These are phyloP conservation scores for Irpex rosettiformis DNA, from an alignment of 1,284 basidiomycete genomes.

Conservation along the genomic window DNA sequence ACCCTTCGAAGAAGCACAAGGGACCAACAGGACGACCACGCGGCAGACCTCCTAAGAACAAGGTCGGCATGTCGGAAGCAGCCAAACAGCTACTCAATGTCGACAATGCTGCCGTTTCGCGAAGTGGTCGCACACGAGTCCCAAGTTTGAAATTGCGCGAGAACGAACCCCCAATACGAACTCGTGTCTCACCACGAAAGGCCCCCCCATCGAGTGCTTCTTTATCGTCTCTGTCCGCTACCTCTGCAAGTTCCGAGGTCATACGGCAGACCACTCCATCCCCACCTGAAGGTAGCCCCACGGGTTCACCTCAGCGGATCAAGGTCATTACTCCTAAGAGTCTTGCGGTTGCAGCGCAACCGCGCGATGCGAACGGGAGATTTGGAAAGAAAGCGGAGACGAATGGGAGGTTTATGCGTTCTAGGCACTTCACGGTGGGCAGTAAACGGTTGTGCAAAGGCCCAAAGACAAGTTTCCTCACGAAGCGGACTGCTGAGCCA, in stretches of 20 bases:
- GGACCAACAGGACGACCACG: constrained; percentile 16
- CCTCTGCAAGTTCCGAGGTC: constrained; percentile 1
- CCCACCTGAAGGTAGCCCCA: constrained; percentile 1
- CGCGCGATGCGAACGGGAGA: constrained; percentile 44
- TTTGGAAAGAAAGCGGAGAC: constrained; percentile 48
- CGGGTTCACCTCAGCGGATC: constrained; percentile 7
- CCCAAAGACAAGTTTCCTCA: constrained; percentile 2
- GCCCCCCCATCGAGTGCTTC: constrained; percentile 2
- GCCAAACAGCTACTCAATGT: constrained; percentile 16
- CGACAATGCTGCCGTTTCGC: constrained; percentile 19
- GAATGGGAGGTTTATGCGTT: constrained; percentile 46
- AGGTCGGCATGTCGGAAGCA: constrained; percentile 36
- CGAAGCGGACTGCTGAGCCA: constrained; percentile 3
- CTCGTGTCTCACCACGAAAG: constrained; percentile 16
- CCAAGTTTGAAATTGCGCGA: constrained; percentile 34
- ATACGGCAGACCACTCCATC: not conserved
- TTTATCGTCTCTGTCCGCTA: constrained; percentile 1
- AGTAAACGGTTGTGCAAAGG: constrained; percentile 12
- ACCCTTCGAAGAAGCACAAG: constrained; percentile 39
- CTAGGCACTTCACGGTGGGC: constrained; percentile 28
- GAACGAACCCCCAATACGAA: constrained; percentile 19
- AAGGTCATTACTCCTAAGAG: constrained; percentile 38
- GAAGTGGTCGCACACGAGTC: constrained; percentile 31
- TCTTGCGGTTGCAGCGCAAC: constrained; percentile 45
- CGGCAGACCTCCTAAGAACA: constrained; percentile 27